These are phyloP conservation scores for Xylaria telfairii DNA, from an alignment of 495 filamentous ascomycete species.

Conservation along the genomic window DNA sequence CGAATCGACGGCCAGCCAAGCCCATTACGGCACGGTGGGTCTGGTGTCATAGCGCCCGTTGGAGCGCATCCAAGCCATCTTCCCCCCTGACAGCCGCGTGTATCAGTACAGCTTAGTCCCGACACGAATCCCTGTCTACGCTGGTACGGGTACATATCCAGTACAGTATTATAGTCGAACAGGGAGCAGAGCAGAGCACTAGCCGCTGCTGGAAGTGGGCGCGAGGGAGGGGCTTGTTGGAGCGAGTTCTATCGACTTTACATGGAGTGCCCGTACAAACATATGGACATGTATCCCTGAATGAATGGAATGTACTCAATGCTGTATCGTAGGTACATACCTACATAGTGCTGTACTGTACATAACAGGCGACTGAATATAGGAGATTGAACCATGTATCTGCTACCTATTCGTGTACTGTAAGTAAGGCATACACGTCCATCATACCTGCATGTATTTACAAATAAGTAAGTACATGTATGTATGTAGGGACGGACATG, in stretches of 20 bases:
- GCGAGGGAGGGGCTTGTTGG: neutral
- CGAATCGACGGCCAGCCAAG: neutral
- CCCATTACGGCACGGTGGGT: constrained; percentile 20
- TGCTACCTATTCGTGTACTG: no score
- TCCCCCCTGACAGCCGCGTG: constrained; percentile 21
- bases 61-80: neutral
- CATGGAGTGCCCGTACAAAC: no score
- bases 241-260: neutral
- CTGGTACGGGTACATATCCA: neutral
- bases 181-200: neutral
- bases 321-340: neutral
- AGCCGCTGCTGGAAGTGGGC: constrained; percentile 10
- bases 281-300: no score
- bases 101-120: constrained; percentile 9
- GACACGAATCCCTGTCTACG: neutral
- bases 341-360: no score
- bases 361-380: no score
- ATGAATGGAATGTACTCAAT: no score
- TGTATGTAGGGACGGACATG: no score
- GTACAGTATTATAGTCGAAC: no score
- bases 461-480: no score
- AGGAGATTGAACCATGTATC: no score
- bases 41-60: constrained; percentile 22
- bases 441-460: no score
- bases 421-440: no score